These are phyloP conservation scores for Coemansia sp. DNA, from an alignment of 192 early-diverging fungal species.

Conservation along the genomic window DNA sequence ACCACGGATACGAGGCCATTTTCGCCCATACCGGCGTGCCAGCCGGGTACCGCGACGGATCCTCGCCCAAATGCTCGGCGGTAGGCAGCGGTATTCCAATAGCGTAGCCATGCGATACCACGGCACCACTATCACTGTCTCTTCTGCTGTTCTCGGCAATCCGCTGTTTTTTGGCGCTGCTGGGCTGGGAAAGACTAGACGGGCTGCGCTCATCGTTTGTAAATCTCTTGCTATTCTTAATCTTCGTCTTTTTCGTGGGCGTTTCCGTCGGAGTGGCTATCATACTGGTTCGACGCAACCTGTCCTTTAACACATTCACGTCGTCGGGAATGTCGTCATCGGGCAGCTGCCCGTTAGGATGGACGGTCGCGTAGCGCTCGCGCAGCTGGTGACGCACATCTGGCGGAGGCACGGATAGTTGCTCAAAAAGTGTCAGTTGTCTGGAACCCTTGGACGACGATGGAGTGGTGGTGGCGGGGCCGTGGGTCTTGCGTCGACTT, in stretches of 20 bases:
- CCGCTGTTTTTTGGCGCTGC: too few species aligned
- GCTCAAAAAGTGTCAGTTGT: conserved; percentile 41
- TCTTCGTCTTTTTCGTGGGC: conserved; percentile 6
- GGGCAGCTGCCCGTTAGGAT: conserved; percentile 3
- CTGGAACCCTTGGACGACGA: background rate
- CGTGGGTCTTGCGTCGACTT: background rate
- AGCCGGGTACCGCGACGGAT: background rate
- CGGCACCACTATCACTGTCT: background rate
- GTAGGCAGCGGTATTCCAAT: conserved; percentile 5
- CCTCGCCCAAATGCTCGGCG: conserved; percentile 14
- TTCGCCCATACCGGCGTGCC: conserved; percentile 54
- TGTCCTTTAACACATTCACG: conserved; percentile 22
- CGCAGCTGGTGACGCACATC: conserved; percentile 24
- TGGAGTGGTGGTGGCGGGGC: background rate
- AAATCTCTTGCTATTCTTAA: background rate
- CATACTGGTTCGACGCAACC: conserved; percentile 12
- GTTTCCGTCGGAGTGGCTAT: conserved; percentile 2
- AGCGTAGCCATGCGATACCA: background rate
- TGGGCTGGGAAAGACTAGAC: too few species aligned
- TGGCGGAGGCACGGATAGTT: conserved; percentile 43
- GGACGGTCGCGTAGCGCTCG: background rate
- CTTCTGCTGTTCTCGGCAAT: too few species aligned
- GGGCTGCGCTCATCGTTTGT: too few species aligned
- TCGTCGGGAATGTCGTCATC: conserved; percentile 29
- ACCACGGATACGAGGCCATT: conserved; percentile 47